These are phyloP conservation scores for Apiosordaria backusii DNA, from an alignment of 495 filamentous ascomycete species.

Conservation along the genomic window DNA sequence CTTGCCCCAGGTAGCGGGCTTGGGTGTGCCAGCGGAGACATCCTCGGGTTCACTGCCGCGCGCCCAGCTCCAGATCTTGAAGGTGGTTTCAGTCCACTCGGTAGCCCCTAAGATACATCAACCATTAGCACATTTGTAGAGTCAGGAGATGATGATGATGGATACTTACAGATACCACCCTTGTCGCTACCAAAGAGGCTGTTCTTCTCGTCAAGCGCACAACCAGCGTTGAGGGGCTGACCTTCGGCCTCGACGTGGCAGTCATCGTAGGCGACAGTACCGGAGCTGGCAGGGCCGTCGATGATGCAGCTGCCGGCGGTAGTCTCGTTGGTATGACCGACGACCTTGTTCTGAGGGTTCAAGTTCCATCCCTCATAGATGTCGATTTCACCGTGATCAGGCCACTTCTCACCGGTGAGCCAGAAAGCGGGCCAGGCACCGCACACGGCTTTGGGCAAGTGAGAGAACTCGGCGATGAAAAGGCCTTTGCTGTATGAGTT, in stretches of 20 bases:
- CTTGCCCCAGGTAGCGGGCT: conserved; percentile 59
- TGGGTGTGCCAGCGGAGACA: conserved; percentile 55
- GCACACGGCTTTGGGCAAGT: conserved; percentile 65
- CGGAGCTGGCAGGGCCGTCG: conserved; percentile 43
- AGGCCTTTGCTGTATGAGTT: conserved; percentile 63
- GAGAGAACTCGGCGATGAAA: conserved; percentile 65
- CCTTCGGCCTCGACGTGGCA: conserved; percentile 48
- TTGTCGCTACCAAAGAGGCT: conserved; percentile 56
- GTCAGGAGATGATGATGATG: background rate
- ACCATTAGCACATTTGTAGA: conserved; percentile 5
- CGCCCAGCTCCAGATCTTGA: conserved; percentile 75
- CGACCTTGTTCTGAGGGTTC: conserved; percentile 59
- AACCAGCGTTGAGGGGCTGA: conserved; percentile 36
- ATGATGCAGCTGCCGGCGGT: conserved; percentile 59
- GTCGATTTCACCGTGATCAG: conserved; percentile 77
- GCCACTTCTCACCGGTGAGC: conserved; percentile 75
- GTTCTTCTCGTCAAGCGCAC: conserved; percentile 40
- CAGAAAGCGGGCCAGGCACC: conserved; percentile 62
- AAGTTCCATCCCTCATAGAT: conserved; percentile 82
- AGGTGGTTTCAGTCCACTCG: conserved; percentile 60
- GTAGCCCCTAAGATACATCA: conserved; percentile 50
- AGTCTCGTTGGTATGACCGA: conserved; percentile 65
- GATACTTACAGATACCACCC: conserved; percentile 56
- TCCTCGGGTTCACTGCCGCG: conserved; percentile 44
- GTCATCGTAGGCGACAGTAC: conserved; percentile 46